Conservation (phyloP, 352 stramenopile species). For the Pythium coloratum region DNA sequence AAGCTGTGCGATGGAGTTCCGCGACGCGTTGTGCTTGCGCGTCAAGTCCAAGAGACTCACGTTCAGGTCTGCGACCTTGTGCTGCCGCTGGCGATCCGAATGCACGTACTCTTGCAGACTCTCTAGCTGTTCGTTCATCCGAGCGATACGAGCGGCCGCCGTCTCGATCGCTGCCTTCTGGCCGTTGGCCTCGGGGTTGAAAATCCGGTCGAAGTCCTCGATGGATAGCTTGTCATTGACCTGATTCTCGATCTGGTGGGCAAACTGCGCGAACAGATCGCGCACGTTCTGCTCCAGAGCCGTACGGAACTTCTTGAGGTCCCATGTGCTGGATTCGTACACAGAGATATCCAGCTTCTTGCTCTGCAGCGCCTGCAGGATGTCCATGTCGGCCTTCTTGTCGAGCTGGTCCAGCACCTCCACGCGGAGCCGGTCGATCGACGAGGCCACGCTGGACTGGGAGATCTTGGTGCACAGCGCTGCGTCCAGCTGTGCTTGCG, state of each 20-base stretch:
- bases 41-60: conserved; percentile 49
- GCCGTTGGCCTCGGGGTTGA: conserved; percentile 50
- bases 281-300: conserved; percentile 56
- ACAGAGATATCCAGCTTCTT: conserved; percentile 67
- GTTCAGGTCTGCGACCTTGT: conserved; percentile 48
- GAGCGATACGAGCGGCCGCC: conserved; percentile 42
- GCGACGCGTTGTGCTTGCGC: conserved; percentile 45
- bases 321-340: conserved; percentile 51
- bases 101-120: conserved; percentile 45
- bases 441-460: conserved; percentile 35
- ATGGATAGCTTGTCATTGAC: conserved; percentile 54
- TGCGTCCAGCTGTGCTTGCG: conserved; percentile 59
- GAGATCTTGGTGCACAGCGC: conserved; percentile 62
- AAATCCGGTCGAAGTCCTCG: conserved; percentile 68
- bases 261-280: conserved; percentile 63
- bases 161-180: conserved; percentile 51
- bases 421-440: conserved; percentile 35
- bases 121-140: conserved; percentile 58
- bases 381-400: conserved; percentile 44
- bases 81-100: conserved; percentile 45
- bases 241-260: conserved; percentile 50
- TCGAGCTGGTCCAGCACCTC: conserved; percentile 36
- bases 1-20: conserved; percentile 46
- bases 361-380: conserved; percentile 36
- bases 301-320: conserved; percentile 53